Conservation (phyloP, 257 asterid genomes). For the Solanum dulcamara region DNA sequence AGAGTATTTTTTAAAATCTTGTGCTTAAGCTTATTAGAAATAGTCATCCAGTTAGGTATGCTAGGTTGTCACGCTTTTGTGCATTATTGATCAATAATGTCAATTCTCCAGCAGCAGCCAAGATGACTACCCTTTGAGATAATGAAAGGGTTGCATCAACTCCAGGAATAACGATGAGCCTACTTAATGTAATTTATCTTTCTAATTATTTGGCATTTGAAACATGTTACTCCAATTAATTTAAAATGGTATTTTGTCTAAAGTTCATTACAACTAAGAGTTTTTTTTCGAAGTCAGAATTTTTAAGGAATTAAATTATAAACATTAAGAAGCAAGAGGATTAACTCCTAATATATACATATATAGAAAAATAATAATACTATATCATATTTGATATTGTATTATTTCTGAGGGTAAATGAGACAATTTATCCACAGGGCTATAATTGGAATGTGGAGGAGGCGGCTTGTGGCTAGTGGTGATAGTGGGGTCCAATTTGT, state of each 20-base stretch:
- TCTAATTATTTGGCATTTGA: neutral
- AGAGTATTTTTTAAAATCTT: neutral
- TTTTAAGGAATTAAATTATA: neutral
- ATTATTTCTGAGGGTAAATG: neutral
- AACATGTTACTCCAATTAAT: neutral
- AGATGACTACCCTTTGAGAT: neutral
- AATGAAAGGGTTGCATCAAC: neutral
- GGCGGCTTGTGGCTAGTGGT: neutral
- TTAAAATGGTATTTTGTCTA: neutral
- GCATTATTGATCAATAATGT: neutral
- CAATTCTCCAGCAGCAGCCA: neutral
- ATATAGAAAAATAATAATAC: no score
- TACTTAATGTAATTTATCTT: neutral
- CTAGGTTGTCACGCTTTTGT: neutral
- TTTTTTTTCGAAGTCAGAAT: neutral
- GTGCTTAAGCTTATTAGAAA: neutral
- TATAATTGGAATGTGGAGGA: neutral
- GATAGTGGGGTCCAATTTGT: neutral
- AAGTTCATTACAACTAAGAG: neutral
- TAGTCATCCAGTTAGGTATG: neutral
- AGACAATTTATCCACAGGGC: neutral
- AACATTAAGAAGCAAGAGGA: no score
- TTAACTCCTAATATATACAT: no score
- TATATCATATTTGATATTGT: no score
- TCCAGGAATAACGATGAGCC: neutral